Base-by-base conservation (phyloP, 2,329 filamentous ascomycete species). In the Sporothrix globosa region DNA sequence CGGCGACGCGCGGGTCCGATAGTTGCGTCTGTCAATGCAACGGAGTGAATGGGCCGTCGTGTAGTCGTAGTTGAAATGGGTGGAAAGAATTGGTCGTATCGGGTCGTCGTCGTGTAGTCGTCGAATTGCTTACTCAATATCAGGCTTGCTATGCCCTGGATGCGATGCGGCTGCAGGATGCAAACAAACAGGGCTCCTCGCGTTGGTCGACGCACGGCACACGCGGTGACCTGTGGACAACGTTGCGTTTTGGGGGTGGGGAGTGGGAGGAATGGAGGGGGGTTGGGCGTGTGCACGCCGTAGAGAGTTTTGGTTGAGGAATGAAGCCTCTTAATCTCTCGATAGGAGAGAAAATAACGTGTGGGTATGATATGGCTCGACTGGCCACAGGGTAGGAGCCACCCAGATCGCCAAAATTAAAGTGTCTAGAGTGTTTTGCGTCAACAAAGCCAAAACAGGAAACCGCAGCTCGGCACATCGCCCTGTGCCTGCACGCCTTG, bases 361-460 rank as follows among this genome's bases (percentile, higher is more conserved):
- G 41, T 65, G 61, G 39, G 58, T 63, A 27, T 39, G 39, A 63
- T 63, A 27, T 67, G 48, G 21, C 30, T 27, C 68, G 34, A 44
- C 54, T 19, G 44, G 46, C 44, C 54, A 46, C n/a, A 63, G 39
- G 58, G 48, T 27, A 34, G 58, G 68, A 54, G 48, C 48, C 58
- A 69, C 21, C 30, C 46, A 46, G 48, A 58, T 66, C 39, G 63
- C 63, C 63, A 67, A 53, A 67, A 67, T 41, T 24, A 53, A 63
- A 58, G 58, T 69, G 68, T 60, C 60, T 46, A 65, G 61, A 65
- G 61, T 48, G 60, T 50, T 65, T 67, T 70, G 68, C 53, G 69
- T 70, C 69, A 67, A 70, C 63, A 67, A 58, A 53, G 60, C 44
- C 69, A 46, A 50, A 67, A 52, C 44, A 24, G 58, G 69, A 70